phyloP scores from a whole-genome alignment of 1,139 yeast species.

The Yamadazyma songkhlaensis region DNA sequence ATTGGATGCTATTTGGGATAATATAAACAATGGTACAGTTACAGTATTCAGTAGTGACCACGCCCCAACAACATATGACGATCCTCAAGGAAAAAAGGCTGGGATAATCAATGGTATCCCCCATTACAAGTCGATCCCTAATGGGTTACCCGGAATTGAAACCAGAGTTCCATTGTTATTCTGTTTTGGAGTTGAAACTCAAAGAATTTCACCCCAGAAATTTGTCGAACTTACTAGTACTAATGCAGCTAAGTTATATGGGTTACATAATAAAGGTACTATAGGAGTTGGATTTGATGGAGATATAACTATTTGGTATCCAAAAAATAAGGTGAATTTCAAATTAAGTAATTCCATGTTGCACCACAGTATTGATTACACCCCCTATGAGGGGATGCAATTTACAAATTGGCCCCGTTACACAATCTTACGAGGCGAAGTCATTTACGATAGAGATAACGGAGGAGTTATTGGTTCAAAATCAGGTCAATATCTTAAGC shows the following conservation, averaged over 20 bases:
- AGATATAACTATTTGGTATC: conserved; percentile 43
- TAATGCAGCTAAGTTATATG: conserved; percentile 44
- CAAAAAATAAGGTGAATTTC: conserved; percentile 26
- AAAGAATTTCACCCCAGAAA: conserved; percentile 35
- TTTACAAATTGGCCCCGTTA: conserved; percentile 47
- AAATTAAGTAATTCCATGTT: conserved; percentile 30
- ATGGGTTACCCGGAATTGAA: conserved; percentile 46
- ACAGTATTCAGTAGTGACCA: conserved; percentile 47
- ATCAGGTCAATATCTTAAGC: conserved; percentile 23
- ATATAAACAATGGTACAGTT: conserved; percentile 43
- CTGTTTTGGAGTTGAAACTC: conserved; percentile 40
- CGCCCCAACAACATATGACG: conserved; percentile 42
- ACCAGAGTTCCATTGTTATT: conserved; percentile 42
- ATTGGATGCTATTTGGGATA: conserved; percentile 43
- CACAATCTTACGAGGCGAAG: conserved; percentile 36
- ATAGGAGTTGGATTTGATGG: conserved; percentile 43
- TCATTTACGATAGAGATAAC: conserved; percentile 32
- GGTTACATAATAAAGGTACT: conserved; percentile 33
- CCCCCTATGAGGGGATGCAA: conserved; percentile 43
- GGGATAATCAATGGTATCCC: conserved; percentile 31
- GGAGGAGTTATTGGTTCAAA: conserved; percentile 20
- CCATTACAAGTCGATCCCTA: conserved; percentile 40
- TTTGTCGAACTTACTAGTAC: conserved; percentile 42
- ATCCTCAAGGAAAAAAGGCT: conserved; percentile 32
- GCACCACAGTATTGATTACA: conserved; percentile 43